Base-by-base conservation (phyloP, 202 grass and related monocot genomes). In the Musa balbisiana region DNA sequence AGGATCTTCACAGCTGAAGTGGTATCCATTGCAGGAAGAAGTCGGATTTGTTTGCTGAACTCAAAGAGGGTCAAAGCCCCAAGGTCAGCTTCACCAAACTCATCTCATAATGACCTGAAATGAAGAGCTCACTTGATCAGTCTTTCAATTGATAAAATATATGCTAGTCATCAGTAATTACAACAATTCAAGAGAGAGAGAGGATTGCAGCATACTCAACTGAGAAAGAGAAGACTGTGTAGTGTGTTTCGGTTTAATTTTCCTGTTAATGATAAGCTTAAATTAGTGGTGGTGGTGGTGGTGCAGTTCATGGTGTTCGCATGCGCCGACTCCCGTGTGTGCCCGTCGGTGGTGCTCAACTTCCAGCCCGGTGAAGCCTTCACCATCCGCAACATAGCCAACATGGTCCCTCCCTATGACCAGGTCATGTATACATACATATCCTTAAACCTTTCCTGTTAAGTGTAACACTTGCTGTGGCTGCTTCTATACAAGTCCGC, bases 241-340 rank as follows among this genome's bases (percentile, higher is more conserved):
- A 8, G 33, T 0, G 0, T 43, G 33, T 43, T 43, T 43, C 0
- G 33, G 4, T 43, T 43, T 43, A 43, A 43, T 43, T 43, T 43
- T 43, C 33, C 49, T 20, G 13, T 49, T 10, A 70, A 5, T 20
- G 75, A 55, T 50, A 21, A 0, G 59, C 16, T 64, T 50, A 69
- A 60, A 60, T 43, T 67, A 53, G 69, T 49, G 54, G 54, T 52
- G 10, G 70, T 76, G 16, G 0, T 23, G 68, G 16, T 55, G 76
- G 54, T 52, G 59, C 91, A 99, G 95, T 99, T 92, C 89, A 92
- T 99, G 91, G 91, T 99, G 73, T 99, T 99, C 82, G 83, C 95
- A 0, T 99, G 95, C 73, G n/a, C 95, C 11, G 95, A 99, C 83
- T 99, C 95, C 0, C 87, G 95, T 0, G 87, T 90, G 76, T 99